Evolutionary conservation across 768 basidiomycete genomes (phyloP).

Genomic region (Leccinum subgranulosum): DNA sequence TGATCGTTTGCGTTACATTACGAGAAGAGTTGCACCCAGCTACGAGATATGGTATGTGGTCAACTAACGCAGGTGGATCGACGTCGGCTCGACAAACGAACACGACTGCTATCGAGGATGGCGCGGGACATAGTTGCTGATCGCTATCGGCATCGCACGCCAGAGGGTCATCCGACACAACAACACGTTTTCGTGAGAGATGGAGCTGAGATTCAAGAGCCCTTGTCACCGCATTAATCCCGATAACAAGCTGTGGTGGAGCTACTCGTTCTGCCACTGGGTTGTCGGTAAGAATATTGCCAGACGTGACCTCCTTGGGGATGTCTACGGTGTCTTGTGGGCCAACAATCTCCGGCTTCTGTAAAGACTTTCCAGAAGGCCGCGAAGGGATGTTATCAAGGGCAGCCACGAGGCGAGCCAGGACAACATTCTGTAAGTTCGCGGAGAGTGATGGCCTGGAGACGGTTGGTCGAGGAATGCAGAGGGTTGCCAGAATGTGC

Average conservation of each 20-base stretch:
- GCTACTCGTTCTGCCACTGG: not conserved
- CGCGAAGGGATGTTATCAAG: conserved; percentile 48
- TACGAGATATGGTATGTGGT: conserved; percentile 73
- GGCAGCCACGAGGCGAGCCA: conserved; percentile 48
- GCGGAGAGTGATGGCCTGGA: conserved; percentile 60
- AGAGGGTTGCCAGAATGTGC: conserved; percentile 7
- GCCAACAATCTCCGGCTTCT: not conserved
- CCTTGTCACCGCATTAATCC: conserved; percentile 82
- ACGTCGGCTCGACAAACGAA: conserved; percentile 76
- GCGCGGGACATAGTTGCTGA: not conserved
- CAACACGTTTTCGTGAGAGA: conserved; percentile 22
- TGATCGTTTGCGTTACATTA: conserved; percentile 36
- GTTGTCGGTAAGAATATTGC: not conserved
- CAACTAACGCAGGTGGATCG: conserved; percentile 66
- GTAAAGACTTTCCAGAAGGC: conserved; percentile 14
- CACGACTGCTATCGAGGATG: conserved; percentile 37
- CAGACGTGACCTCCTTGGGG: conserved; percentile 2
- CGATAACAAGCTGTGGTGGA: conserved; percentile 48
- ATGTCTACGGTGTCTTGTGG: conserved; percentile 29
- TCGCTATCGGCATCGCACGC: not conserved
- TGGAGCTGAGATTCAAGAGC: conserved; percentile 58
- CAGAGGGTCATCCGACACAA: not conserved
- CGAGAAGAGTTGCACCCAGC: conserved; percentile 65
- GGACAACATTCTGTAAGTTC: conserved; percentile 58
- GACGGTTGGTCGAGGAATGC: not conserved